Percentiles rank a stretch among this genome's conserved stretches.
Evolutionary conservation across 108 stramenopile species (phyloP).

Genomic region (Mediolabrus comicus): DNA sequence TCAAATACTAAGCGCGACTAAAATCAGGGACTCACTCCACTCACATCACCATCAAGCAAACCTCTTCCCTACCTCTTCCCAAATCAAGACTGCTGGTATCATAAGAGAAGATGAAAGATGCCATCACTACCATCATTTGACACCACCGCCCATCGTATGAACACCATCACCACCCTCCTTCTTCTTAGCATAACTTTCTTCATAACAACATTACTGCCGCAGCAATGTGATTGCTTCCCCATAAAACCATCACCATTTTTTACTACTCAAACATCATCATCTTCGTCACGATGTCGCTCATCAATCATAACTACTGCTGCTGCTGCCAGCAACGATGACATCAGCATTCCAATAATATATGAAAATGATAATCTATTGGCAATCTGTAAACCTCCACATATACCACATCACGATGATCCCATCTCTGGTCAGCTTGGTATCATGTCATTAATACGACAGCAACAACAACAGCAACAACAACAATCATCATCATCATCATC

Average conservation of each 20-base stretch:
- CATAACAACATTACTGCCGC: background rate
- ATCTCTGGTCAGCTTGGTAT: conserved; percentile 37
- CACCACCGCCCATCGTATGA: too few species aligned
- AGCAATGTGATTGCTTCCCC: background rate
- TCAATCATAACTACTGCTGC: background rate
- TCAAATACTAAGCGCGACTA: too few species aligned
- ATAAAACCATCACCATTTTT: background rate
- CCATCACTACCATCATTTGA: too few species aligned
- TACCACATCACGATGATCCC: conserved; percentile 69
- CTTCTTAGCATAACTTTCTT: background rate
- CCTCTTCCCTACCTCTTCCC: too few species aligned
- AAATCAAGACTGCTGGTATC: too few species aligned
- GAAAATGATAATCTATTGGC: conserved; percentile 64
- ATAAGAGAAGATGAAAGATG: too few species aligned
- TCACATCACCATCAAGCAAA: too few species aligned
- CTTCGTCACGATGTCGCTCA: background rate
- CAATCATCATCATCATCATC: too few species aligned
- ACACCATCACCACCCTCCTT: background rate
- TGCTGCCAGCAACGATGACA: too few species aligned
- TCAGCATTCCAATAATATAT: conserved; percentile 50
- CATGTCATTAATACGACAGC: conserved; percentile 39
- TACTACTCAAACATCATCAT: background rate
- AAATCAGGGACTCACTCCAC: too few species aligned
- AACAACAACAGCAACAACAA: conserved; percentile 13
- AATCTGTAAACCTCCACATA: conserved; percentile 63